Conservation (phyloP, 2,329 filamentous ascomycete species). For the Botryotinia globosa region DNA sequence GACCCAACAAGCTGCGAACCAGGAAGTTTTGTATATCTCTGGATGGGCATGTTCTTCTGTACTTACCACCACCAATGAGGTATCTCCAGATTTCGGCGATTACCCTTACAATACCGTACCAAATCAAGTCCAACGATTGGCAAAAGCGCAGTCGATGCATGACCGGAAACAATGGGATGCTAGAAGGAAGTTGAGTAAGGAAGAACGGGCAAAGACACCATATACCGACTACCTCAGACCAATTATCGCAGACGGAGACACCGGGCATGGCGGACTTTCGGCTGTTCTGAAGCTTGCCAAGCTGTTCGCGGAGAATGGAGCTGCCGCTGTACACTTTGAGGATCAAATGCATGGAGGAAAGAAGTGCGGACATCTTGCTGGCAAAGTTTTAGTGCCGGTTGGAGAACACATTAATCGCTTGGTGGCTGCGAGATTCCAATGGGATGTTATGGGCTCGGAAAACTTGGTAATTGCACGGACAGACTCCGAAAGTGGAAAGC, state of each 20-base stretch:
- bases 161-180: conserved; percentile 93
- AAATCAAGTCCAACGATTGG: conserved; percentile 92
- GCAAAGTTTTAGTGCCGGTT: conserved; percentile 90
- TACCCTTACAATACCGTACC: conserved; percentile 99
- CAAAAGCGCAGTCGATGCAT: conserved; percentile 96
- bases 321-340: conserved; percentile 94
- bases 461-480: conserved; percentile 93
- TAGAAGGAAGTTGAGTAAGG: conserved; percentile 71
- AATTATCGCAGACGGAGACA: conserved; percentile 95
- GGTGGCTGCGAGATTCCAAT: conserved; percentile 89
- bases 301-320: conserved; percentile 94
- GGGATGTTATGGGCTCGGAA: conserved; percentile 96
- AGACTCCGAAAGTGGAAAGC: conserved; percentile 88
- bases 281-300: conserved; percentile 95
- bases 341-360: conserved; percentile 97
- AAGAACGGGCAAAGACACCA: conserved; percentile 70
- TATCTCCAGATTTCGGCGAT: conserved; percentile 95
- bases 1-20: conserved; percentile 95
- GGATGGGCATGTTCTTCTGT: conserved; percentile 97
- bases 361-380: conserved; percentile 95
- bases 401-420: conserved; percentile 96
- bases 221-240: conserved; percentile 92
- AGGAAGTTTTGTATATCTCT: conserved; percentile 93
- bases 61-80: conserved; percentile 91
- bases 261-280: conserved; percentile 87